Evolutionary conservation across 2,329 filamentous ascomycete species (phyloP), one percentile per base, ranked within the genome.

Genomic region (Colletotrichum trifolii): DNA sequence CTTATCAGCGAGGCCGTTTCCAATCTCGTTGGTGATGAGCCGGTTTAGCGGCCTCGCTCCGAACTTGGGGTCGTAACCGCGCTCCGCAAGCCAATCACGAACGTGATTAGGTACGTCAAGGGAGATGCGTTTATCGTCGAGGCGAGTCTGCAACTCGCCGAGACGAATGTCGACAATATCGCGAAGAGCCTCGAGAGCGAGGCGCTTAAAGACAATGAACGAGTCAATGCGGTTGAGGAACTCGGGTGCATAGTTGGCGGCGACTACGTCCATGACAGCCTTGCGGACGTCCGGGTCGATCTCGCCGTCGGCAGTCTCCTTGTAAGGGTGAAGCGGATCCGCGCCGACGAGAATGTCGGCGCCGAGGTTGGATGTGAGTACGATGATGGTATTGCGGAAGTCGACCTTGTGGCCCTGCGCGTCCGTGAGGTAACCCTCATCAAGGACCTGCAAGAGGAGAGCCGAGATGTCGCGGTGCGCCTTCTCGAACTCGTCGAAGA

Each of bases 401-500:
- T 98, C 96, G 65, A 99, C 91, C 78, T 96, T 97, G 82, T 97
- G 94, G 38, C 96, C 96, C 79, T 98, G 95, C 0, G 93, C 89
- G 75, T 98, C 96, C 0, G 95, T 98, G 54, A 99, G 85, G 81
- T 96, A 97, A 3, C 96, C 96, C 76, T 98, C 96, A 74, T 98
- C 96, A 0, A 99, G 87, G 0, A 98, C 95, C 77, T 98, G 96
- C 4, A 99, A 86, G 4, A 99, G 85, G 3, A 99, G 83, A 0
- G 94, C 91, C 0, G 93, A 96, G 69, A 98, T 97, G 72, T 99
- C 96, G 58, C 93, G 90, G 75, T 98, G 96, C 0, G 95, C 96
- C 76, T 99, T 98, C 75, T 99, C 96, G 71, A 97, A 98, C 75
- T 98, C 96, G 75, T 99, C 96, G 71, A 99, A 97, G 2, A 99